phyloP scores from a whole-genome alignment of 768 basidiomycete genomes.

The Lyophyllum decastes region DNA sequence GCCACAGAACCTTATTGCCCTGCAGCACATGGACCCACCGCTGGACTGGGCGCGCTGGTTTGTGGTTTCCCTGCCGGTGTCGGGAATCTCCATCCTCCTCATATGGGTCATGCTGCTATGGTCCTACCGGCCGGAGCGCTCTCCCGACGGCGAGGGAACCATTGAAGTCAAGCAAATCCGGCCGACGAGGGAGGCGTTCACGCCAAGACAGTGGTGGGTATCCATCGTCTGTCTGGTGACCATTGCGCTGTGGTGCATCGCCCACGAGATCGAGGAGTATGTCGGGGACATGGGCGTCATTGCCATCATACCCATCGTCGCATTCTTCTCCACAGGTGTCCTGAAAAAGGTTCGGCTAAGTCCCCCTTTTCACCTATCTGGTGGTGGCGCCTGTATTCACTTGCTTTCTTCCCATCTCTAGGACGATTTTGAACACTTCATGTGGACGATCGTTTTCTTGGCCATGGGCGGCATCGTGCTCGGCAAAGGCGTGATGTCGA shows the following conservation, averaged over 20 bases:
- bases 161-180: slow-evolving; percentile 85
- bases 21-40: slow-evolving; percentile 81
- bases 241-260: slow-evolving; percentile 89
- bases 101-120: slow-evolving; percentile 91
- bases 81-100: slow-evolving; percentile 78
- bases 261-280: slow-evolving; percentile 68
- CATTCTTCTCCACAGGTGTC: slow-evolving; percentile 92
- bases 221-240: slow-evolving; percentile 79
- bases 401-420: slow-evolving; percentile 27
- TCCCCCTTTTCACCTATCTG: neutral
- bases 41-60: slow-evolving; percentile 95
- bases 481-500: slow-evolving; percentile 89
- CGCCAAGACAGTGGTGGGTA: slow-evolving; percentile 88
- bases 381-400: neutral
- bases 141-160: slow-evolving; percentile 73
- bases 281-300: slow-evolving; percentile 99
- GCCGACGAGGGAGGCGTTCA: slow-evolving; percentile 81
- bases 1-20: slow-evolving; percentile 94
- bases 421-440: slow-evolving; percentile 95
- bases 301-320: slow-evolving; percentile 88
- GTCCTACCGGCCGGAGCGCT: slow-evolving; percentile 74
- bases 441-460: slow-evolving; percentile 93
- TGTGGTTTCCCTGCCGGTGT: slow-evolving; percentile 89
- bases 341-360: slow-evolving; percentile 75
- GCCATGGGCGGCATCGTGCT: slow-evolving; percentile 98